phyloP scores from a whole-genome alignment of 768 basidiomycete species.

The Chalciporus pseudorubinellus region DNA sequence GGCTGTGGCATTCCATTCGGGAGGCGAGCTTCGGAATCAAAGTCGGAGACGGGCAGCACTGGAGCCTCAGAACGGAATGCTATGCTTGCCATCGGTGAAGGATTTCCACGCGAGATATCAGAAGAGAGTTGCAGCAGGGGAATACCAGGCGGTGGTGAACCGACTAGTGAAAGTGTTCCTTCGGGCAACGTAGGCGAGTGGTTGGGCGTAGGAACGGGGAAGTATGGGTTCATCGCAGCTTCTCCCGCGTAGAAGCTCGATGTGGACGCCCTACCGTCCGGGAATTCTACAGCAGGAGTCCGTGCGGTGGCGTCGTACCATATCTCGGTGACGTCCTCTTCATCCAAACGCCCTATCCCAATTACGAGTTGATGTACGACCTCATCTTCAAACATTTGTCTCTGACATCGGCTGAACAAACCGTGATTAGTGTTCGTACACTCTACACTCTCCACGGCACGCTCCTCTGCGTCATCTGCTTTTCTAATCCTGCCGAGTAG shows the following conservation, averaged over 20 bases:
- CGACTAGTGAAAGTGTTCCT: constrained; percentile 18
- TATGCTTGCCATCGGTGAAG: constrained; percentile 11
- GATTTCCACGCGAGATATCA: constrained; percentile 14
- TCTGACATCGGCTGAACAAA: constrained; percentile 53
- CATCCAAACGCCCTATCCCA: constrained; percentile 78
- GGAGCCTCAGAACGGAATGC: constrained; percentile 18
- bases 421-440: constrained; percentile 34
- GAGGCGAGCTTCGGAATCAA: constrained; percentile 8
- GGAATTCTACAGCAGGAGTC: constrained; percentile 30
- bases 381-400: constrained; percentile 73
- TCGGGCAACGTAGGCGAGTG: constrained; percentile 27
- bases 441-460: constrained; percentile 34
- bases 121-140: constrained; percentile 17
- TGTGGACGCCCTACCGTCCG: constrained; percentile 15
- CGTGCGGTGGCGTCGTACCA: constrained; percentile 33
- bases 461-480: constrained; percentile 46
- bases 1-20: constrained; percentile 13
- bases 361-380: constrained; percentile 84
- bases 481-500: constrained; percentile 68
- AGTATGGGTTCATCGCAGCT: constrained; percentile 48
- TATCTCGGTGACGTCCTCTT: constrained; percentile 37
- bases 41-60: constrained; percentile 5
- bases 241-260: constrained; percentile 7
- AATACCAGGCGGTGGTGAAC: constrained; percentile 9
- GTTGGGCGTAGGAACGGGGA: constrained; percentile 40